phyloP scores from a whole-genome alignment of 495 filamentous ascomycete species.

The Trichoderma asperelloides region DNA sequence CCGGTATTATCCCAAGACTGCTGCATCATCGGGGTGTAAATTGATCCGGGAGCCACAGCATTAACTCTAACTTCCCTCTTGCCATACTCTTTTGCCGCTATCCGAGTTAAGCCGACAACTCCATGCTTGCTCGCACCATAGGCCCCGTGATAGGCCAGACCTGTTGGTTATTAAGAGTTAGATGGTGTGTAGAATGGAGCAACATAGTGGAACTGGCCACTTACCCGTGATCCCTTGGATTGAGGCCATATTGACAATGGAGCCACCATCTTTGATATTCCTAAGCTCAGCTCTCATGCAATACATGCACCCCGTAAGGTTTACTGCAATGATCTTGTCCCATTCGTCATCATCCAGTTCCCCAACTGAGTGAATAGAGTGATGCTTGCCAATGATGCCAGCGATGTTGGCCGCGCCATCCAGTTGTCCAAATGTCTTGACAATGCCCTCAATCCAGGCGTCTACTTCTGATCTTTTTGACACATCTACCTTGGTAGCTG shows the following conservation, averaged over 20 bases:
- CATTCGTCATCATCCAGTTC: conserved; percentile 40
- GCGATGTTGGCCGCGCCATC: conserved; percentile 53
- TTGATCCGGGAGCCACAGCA: conserved; percentile 38
- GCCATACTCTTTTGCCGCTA: conserved; percentile 43
- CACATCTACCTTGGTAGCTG: conserved; percentile 25
- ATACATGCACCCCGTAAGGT: conserved; percentile 49
- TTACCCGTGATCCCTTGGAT: conserved; percentile 25
- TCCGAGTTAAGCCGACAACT: conserved; percentile 42
- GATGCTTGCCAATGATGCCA: conserved; percentile 31
- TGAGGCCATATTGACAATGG: conserved; percentile 50
- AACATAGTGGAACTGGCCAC: neutral
- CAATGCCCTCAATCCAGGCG: conserved; percentile 25
- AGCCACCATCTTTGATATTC: conserved; percentile 34
- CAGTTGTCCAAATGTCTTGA: conserved; percentile 29
- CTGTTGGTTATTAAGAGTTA: conserved; percentile 17
- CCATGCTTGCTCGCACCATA: conserved; percentile 45
- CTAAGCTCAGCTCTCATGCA: conserved; percentile 46
- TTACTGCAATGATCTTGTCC: conserved; percentile 44
- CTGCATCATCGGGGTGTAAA: conserved; percentile 41
- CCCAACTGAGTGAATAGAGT: conserved; percentile 17
- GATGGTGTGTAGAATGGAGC: neutral
- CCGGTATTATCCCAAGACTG: conserved; percentile 18
- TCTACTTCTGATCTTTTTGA: conserved; percentile 25
- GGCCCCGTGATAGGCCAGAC: conserved; percentile 27
- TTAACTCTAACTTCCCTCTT: conserved; percentile 40